These are phyloP conservation scores for Capsicum pubescens DNA, from an alignment of 257 asterid species.

Conservation along the genomic window DNA sequence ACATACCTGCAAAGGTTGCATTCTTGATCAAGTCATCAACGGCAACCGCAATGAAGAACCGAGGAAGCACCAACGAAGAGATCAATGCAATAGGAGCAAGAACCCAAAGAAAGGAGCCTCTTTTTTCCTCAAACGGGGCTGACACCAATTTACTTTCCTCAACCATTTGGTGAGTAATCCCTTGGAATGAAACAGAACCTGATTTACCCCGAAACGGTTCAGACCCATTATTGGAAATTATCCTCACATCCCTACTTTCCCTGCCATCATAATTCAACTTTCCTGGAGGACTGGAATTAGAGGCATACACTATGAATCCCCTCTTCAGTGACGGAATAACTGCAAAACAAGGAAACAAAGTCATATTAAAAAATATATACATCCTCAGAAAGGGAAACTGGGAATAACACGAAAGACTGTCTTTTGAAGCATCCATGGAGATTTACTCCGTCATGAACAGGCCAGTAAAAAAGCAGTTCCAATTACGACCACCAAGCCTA, in stretches of 20 bases:
- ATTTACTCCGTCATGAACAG: no score
- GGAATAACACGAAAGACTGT: not conserved
- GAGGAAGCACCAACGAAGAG: conserved; percentile 67
- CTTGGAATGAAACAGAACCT: conserved; percentile 78
- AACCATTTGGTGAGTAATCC: conserved; percentile 71
- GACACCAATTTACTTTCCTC: conserved; percentile 76
- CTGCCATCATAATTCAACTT: conserved; percentile 40
- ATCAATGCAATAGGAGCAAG: conserved; percentile 85
- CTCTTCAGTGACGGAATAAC: conserved; percentile 42
- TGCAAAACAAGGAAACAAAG: conserved; percentile 31
- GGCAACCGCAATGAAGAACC: conserved; percentile 55
- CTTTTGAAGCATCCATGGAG: not conserved
- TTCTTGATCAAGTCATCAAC: conserved; percentile 67
- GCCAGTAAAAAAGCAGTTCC: no score
- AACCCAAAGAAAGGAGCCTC: conserved; percentile 75
- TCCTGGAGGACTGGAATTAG: conserved; percentile 32
- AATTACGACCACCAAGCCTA: no score
- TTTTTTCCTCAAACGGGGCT: conserved; percentile 64
- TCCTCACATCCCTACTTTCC: conserved; percentile 48
- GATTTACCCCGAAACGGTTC: conserved; percentile 81
- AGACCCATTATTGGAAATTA: conserved; percentile 43
- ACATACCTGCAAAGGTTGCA: conserved; percentile 66
- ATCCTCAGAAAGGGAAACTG: not conserved
- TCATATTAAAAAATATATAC: not conserved
- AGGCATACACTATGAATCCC: conserved; percentile 38